These are phyloP conservation scores for Cladosporium sp. DNA, from an alignment of 2,329 filamentous ascomycete species.

Conservation along the genomic window DNA sequence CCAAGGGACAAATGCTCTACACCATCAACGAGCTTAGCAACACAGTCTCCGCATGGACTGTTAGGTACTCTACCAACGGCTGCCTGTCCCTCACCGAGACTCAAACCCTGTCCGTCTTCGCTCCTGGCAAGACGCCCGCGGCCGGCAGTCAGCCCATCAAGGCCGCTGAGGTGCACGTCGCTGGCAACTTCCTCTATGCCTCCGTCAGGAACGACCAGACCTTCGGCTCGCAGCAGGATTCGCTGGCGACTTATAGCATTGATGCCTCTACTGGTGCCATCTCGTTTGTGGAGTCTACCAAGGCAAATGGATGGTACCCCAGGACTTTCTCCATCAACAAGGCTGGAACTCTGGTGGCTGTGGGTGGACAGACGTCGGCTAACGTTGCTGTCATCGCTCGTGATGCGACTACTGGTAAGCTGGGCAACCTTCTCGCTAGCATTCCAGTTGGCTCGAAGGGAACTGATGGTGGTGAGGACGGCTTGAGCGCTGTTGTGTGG, in stretches of 20 bases:
- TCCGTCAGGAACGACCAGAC: constrained; percentile 36
- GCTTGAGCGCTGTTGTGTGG: constrained; percentile 15
- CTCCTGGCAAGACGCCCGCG: constrained; percentile 27
- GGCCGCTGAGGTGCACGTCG: constrained; percentile 31
- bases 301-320: constrained; percentile 32
- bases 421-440: constrained; percentile 9
- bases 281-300: constrained; percentile 28
- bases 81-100: constrained; percentile 30
- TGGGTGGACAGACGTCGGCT: constrained; percentile 14
- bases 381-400: constrained; percentile 14
- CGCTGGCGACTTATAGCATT: constrained; percentile 33
- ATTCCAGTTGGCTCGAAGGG: constrained; percentile 10
- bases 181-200: constrained; percentile 32
- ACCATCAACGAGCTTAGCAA: constrained; percentile 33
- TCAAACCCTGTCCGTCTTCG: constrained; percentile 32
- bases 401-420: neutral
- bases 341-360: constrained; percentile 12
- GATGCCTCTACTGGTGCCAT: constrained; percentile 25
- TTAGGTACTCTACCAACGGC: constrained; percentile 28
- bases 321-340: constrained; percentile 27
- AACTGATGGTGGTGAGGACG: constrained; percentile 12
- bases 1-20: constrained; percentile 24
- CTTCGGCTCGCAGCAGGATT: constrained; percentile 28
- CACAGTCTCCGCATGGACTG: constrained; percentile 30
- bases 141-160: constrained; percentile 19